Conservation (phyloP, 768 basidiomycete species). For the Xerocomellus dryophilus region DNA sequence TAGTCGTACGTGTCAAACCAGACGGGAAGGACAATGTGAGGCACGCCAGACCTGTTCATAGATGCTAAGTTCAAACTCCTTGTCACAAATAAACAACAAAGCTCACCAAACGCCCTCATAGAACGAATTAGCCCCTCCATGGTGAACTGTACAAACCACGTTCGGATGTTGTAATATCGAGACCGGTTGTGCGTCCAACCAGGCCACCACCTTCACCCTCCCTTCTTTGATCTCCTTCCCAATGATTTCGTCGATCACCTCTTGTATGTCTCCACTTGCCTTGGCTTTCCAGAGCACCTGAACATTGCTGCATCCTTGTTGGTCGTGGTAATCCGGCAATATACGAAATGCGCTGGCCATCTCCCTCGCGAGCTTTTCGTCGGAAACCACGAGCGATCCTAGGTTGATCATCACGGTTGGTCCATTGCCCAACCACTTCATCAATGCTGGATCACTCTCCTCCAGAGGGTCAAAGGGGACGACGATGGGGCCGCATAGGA, state of each 20-base stretch:
- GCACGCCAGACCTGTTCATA: conserved; percentile 10
- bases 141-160: neutral
- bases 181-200: conserved; percentile 5
- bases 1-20: conserved; percentile 14
- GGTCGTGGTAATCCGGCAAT: conserved; percentile 1
- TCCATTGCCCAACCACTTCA: conserved; percentile 8
- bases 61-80: neutral
- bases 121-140: conserved; percentile 5
- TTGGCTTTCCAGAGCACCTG: conserved; percentile 14
- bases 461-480: conserved; percentile 5
- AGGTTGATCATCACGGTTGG: conserved; percentile 14
- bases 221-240: conserved; percentile 5
- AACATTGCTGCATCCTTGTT: neutral
- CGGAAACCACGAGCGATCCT: neutral
- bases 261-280: neutral
- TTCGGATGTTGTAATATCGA: conserved; percentile 3
- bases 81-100: too few species aligned
- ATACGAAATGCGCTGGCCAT: conserved; percentile 6
- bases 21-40: conserved; percentile 10
- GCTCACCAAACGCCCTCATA: neutral
- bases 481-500: conserved; percentile 8
- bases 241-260: neutral
- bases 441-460: conserved; percentile 2
- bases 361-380: neutral
- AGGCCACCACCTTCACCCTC: neutral